Evolutionary conservation across 352 stramenopile genomes (phyloP).

Genomic region (Lagenidium giganteum): DNA sequence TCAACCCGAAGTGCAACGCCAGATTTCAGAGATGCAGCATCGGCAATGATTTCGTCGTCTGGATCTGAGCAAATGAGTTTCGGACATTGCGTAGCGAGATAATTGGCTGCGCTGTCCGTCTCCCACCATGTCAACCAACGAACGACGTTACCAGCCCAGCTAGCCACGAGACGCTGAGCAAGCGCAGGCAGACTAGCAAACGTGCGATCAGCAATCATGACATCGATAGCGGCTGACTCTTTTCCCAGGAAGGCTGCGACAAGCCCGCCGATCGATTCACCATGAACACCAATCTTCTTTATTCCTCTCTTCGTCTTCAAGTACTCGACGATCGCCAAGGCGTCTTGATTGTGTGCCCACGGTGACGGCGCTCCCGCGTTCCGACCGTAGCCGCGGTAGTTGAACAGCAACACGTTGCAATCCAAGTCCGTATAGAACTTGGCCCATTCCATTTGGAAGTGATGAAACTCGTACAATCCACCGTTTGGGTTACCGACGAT

Average conservation of each 20-base stretch:
- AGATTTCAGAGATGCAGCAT: constrained; percentile 78
- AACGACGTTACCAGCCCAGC: constrained; percentile 63
- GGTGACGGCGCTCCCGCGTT: constrained; percentile 60
- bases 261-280: constrained; percentile 78
- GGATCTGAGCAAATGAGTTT: constrained; percentile 83
- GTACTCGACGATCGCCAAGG: constrained; percentile 68
- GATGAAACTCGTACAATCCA: constrained; percentile 83
- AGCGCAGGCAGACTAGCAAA: constrained; percentile 77
- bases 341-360: constrained; percentile 55
- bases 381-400: constrained; percentile 84
- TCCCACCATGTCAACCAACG: constrained; percentile 73
- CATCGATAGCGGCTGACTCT: constrained; percentile 50
- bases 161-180: constrained; percentile 68
- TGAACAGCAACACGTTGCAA: constrained; percentile 81
- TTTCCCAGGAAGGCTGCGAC: constrained; percentile 66
- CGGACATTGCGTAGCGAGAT: constrained; percentile 57
- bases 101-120: constrained; percentile 76
- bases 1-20: constrained; percentile 66
- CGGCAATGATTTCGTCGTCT: constrained; percentile 78
- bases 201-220: constrained; percentile 75
- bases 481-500: constrained; percentile 85
- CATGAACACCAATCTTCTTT: constrained; percentile 66
- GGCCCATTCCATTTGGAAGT: constrained; percentile 88
- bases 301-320: constrained; percentile 46
- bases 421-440: constrained; percentile 81